phyloP scores from a whole-genome alignment of 108 stramenopile species.

The Cyclotella kingstonii region DNA sequence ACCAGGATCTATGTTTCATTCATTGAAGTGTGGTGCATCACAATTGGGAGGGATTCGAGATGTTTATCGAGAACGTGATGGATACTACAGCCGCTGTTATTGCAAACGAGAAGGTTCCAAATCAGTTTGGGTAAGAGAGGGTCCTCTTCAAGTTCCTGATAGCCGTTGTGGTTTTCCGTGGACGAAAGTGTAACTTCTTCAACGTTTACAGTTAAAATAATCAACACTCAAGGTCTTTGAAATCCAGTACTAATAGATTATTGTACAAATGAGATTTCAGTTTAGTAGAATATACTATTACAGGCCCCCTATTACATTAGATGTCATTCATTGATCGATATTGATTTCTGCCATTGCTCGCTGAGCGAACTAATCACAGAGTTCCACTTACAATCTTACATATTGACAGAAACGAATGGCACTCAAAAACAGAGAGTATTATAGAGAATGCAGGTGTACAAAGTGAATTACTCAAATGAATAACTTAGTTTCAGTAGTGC shows the following conservation, averaged over 20 bases:
- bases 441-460: background rate
- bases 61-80: conserved; percentile 41
- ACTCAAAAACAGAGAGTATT: background rate
- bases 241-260: background rate
- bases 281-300: no score
- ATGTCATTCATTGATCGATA: no score
- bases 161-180: background rate
- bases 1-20: conserved; percentile 45
- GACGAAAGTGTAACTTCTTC: background rate
- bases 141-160: background rate
- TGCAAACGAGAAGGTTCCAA: background rate
- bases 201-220: no score
- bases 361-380: no score
- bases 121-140: background rate
- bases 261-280: background rate
- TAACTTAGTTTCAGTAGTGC: conserved; percentile 4
- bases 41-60: conserved; percentile 40
- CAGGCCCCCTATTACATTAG: no score
- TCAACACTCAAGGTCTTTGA: background rate
- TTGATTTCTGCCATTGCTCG: no score
- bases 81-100: conserved; percentile 53
- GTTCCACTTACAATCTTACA: no score
- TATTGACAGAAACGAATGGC: no score
- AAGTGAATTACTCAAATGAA: conserved; percentile 5
- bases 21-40: conserved; percentile 37